These are phyloP conservation scores for Fusarium nelsonii DNA, from an alignment of 2,329 filamentous ascomycete species.

Conservation along the genomic window DNA sequence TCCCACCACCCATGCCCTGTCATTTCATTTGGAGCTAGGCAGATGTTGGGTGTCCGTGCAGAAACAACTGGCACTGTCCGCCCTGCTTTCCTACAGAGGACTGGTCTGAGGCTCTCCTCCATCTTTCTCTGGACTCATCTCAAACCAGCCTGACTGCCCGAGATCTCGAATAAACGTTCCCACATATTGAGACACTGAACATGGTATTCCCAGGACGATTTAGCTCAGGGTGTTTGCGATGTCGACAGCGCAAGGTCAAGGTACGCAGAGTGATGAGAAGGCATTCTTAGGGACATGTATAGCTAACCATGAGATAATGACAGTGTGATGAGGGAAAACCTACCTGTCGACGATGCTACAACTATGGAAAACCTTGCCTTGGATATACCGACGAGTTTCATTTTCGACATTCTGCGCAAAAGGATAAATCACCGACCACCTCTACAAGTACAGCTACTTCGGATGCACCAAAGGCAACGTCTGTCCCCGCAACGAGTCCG, in stretches of 20 bases:
- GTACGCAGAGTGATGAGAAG: slow-evolving; percentile 27
- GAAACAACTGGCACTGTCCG: background rate
- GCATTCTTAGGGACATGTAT: background rate
- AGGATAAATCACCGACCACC: slow-evolving; percentile 5
- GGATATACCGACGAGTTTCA: slow-evolving; percentile 55
- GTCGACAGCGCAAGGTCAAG: slow-evolving; percentile 51
- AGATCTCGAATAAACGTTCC: background rate
- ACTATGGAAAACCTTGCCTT: slow-evolving; percentile 51
- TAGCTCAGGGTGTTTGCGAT: slow-evolving; percentile 49
- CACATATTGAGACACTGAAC: slow-evolving; percentile 3
- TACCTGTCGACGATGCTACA: slow-evolving; percentile 50
- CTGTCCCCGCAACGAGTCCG: background rate
- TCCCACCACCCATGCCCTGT: background rate
- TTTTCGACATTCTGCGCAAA: slow-evolving; percentile 46
- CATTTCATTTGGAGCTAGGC: background rate
- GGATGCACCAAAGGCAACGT: background rate
- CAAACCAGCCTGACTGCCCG: background rate
- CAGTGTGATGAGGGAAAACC: slow-evolving; percentile 52
- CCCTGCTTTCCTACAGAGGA: background rate
- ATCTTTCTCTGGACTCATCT: slow-evolving; percentile 19
- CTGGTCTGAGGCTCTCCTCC: background rate
- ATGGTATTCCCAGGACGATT: slow-evolving; percentile 51
- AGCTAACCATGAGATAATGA: background rate
- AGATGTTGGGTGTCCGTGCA: background rate
- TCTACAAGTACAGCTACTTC: background rate